Conservation (phyloP, 176 grass and related monocot species). For the Thalia dealbata region DNA sequence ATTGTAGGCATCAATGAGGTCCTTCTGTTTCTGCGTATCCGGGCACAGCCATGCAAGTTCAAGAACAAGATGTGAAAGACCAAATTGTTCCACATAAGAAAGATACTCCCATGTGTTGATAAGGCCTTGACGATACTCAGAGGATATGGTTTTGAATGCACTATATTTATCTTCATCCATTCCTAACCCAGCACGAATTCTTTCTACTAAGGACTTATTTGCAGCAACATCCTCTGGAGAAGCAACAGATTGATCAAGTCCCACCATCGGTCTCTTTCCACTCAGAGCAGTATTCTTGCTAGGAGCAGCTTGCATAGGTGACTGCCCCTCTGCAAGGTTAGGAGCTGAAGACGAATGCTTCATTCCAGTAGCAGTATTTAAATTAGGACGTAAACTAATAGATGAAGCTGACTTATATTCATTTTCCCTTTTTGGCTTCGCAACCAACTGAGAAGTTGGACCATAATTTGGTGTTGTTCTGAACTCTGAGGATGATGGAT, state of each 20-base stretch:
- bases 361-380: constrained; percentile 33
- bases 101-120: constrained; percentile 75
- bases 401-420: constrained; percentile 24
- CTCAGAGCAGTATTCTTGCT: constrained; percentile 17
- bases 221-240: constrained; percentile 37
- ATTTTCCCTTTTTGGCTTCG: constrained; percentile 33
- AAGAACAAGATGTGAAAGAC: constrained; percentile 63
- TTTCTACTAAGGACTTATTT: constrained; percentile 69
- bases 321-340: constrained; percentile 33
- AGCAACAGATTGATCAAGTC: constrained; percentile 20
- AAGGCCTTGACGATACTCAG: constrained; percentile 61
- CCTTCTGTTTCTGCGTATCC: constrained; percentile 62
- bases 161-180: constrained; percentile 63
- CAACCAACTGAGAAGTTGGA: constrained; percentile 24
- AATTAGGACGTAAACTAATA: constrained; percentile 31
- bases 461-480: neutral
- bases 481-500: constrained; percentile 13
- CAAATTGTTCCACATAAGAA: constrained; percentile 89
- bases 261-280: constrained; percentile 24
- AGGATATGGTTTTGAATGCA: constrained; percentile 74
- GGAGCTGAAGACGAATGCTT: constrained; percentile 51
- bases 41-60: constrained; percentile 80
- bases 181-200: constrained; percentile 52
- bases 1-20: constrained; percentile 67
- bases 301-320: constrained; percentile 37